Evolutionary conservation across 2,329 filamentous ascomycete genomes (phyloP).

Genomic region (Beauveria medogensis): DNA sequence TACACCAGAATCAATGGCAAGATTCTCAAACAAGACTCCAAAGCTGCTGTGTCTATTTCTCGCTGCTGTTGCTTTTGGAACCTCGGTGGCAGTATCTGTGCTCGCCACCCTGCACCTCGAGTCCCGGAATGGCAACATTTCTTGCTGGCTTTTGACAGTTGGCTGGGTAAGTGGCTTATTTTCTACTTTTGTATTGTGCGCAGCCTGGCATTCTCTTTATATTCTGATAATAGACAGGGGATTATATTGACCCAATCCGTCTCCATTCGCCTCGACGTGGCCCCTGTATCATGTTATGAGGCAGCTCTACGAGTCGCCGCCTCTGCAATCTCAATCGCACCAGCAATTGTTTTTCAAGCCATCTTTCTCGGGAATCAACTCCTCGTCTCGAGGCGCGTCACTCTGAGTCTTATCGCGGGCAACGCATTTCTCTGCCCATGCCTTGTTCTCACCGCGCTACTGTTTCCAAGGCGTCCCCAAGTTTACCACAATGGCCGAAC

Average conservation of each 20-base stretch:
- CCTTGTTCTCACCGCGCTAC: constrained; percentile 38
- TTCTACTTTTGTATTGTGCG: background rate
- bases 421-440: constrained; percentile 33
- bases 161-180: constrained; percentile 49
- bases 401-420: constrained; percentile 22
- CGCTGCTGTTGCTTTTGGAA: constrained; percentile 41
- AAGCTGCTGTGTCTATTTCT: constrained; percentile 47
- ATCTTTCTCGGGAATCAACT: constrained; percentile 16
- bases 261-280: constrained; percentile 38
- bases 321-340: constrained; percentile 32
- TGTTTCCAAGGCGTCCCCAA: constrained; percentile 31
- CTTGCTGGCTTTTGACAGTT: constrained; percentile 51
- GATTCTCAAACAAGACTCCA: constrained; percentile 52
- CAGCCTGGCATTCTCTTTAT: background rate
- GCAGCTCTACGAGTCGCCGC: constrained; percentile 47
- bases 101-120: constrained; percentile 36
- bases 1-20: constrained; percentile 51
- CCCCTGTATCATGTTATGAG: constrained; percentile 42
- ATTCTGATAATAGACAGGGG: constrained; percentile 25
- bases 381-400: background rate
- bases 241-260: constrained; percentile 45
- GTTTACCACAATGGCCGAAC: background rate
- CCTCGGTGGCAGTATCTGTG: constrained; percentile 49
- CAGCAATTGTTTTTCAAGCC: constrained; percentile 39
- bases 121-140: constrained; percentile 33